Evolutionary conservation across 2,329 filamentous ascomycete species (phyloP).

Genomic region (Parastagonospora nodorum): DNA sequence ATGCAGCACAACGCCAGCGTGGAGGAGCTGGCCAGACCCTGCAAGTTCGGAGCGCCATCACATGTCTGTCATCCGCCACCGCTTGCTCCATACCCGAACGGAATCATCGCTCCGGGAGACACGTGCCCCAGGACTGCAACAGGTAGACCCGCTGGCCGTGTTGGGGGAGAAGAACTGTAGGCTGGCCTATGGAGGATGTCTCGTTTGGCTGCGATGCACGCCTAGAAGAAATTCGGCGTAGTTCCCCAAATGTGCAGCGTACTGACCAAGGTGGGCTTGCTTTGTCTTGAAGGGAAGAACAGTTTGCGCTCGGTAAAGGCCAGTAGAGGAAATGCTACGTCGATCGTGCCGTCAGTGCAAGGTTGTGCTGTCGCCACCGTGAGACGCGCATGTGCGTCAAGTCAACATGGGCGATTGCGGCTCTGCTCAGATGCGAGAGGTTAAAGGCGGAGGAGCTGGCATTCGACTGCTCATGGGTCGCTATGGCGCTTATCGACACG

Average conservation of each 20-base stretch:
- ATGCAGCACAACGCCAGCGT: slow-evolving; percentile 21
- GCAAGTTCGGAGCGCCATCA: slow-evolving; percentile 21
- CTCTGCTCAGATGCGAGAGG: slow-evolving; percentile 23
- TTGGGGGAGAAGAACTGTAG: no score
- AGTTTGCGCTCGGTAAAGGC: no score
- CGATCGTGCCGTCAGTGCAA: not conserved
- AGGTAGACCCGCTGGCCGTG: not conserved
- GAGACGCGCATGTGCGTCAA: slow-evolving; percentile 14
- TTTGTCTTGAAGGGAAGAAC: no score
- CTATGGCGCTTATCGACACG: slow-evolving; percentile 16
- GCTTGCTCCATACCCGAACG: slow-evolving; percentile 6
- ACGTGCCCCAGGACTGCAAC: slow-evolving; percentile 4
- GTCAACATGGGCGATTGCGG: slow-evolving; percentile 15
- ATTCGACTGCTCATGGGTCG: slow-evolving; percentile 4
- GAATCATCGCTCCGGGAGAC: slow-evolving; percentile 9
- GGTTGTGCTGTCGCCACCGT: slow-evolving; percentile 7
- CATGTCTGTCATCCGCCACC: slow-evolving; percentile 7
- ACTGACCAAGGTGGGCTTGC: no score
- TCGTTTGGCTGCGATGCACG: no score
- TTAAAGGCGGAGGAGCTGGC: slow-evolving; percentile 21
- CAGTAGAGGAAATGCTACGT: no score
- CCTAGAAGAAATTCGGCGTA: no score
- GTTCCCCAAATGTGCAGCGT: no score
- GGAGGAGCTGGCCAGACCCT: slow-evolving; percentile 20
- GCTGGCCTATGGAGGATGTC: not conserved